Evolutionary conservation across 257 asterid genomes (phyloP), one percentile per base, ranked within the genome.

Genomic region (Prunella vulgaris): DNA sequence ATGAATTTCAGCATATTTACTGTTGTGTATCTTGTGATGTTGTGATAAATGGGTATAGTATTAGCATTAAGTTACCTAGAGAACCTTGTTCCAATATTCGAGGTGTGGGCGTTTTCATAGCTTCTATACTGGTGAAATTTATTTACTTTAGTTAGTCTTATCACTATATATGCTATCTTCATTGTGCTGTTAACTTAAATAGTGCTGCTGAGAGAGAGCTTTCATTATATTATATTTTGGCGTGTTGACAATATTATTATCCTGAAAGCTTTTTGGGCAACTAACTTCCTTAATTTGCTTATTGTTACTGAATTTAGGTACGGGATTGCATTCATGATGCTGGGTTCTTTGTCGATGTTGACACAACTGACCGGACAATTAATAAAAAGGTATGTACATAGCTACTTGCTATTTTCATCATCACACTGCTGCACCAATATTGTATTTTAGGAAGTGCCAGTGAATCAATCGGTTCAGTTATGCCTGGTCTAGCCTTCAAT

Each of bases 331-430:
- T 94, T 76, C 96, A 87, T 70, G 83, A 79, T 64, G 87, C 95
- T 74, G 99, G 99, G 28, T 94, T 62, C 77, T 73, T 60, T 74
- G 97, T 94, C 40, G 99, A 94, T 73, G 90, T 94, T 20, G 99
- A 94, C 79, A 77, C 87, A 65, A 77, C 83, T 54, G 99, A 94
- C 82, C 78, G 97, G 64, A 94, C 97, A 64, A 91, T 94, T 75
- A 86, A 87, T 76, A 94, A 94, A 72, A 94, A 91, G 97, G 99
- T 92, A 12, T 1, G 82, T 71, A 42, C 27, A 48, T 17, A 64
- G 38, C 64, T 73, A 44, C 40, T 4, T 15, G 24, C 37, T 8
- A 66, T 60, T 56, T 5, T 64, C 71, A 30, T 58, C 46, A 38
- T 76, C 28, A 17, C 48, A 48, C 21, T 46, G 57, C 13, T 42